Conservation (phyloP, 1,284 basidiomycete species). For the Golubevia sp. region DNA sequence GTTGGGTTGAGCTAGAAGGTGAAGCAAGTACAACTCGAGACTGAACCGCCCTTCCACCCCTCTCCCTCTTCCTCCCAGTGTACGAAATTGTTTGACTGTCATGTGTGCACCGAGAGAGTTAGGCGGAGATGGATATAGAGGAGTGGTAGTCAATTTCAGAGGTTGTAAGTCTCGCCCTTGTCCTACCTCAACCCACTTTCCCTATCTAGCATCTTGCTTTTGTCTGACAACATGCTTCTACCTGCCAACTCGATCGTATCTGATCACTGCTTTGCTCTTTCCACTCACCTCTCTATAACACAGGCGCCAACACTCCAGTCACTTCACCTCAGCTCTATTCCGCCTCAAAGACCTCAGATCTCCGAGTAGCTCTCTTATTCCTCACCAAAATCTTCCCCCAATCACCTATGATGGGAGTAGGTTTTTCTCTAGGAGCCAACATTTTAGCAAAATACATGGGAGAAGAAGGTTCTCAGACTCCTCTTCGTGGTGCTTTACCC, state of each 20-base stretch:
- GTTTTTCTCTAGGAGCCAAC: slow-evolving; percentile 58
- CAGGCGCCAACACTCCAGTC: slow-evolving; percentile 43
- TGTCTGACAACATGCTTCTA: too few species aligned
- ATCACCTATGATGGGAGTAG: slow-evolving; percentile 46
- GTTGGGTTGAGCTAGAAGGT: neutral
- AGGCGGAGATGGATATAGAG: slow-evolving; percentile 84
- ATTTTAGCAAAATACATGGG: slow-evolving; percentile 53
- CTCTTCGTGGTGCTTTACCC: slow-evolving; percentile 30
- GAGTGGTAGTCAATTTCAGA: slow-evolving; percentile 65
- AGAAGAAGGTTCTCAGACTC: slow-evolving; percentile 43
- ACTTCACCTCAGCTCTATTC: slow-evolving; percentile 58
- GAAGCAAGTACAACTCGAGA: neutral
- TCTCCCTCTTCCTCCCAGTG: too few species aligned
- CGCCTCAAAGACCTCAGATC: slow-evolving; percentile 52
- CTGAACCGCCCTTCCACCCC: too few species aligned
- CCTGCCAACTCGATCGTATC: too few species aligned
- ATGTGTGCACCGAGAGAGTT: slow-evolving; percentile 66
- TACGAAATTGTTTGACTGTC: neutral
- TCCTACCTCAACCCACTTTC: too few species aligned
- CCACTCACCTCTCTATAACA: neutral
- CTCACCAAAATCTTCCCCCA: slow-evolving; percentile 45
- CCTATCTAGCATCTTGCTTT: too few species aligned
- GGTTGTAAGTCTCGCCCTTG: slow-evolving; percentile 25
- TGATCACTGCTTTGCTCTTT: too few species aligned
- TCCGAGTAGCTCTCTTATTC: slow-evolving; percentile 45